A percentile compares a stretch with the other conserved stretches of the same genome.
Evolutionary conservation across 2,329 filamentous ascomycete species (phyloP).

Genomic region (Phyllosticta paracitricarpa): DNA sequence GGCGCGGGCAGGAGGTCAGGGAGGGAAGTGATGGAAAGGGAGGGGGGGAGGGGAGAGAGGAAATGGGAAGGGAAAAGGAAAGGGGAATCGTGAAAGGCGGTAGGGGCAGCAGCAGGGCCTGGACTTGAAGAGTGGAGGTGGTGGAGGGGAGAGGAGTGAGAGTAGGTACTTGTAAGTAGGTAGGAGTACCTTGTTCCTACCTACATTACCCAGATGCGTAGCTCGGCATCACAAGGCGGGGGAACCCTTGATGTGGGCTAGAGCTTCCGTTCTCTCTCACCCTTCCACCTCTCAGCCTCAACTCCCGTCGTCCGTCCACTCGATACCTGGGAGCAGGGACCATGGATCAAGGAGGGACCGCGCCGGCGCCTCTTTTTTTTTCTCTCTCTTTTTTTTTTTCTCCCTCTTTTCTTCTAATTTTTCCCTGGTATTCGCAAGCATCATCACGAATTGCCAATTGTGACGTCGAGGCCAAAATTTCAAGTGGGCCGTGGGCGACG

Average conservation of each 20-base stretch:
- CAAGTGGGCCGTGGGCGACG: background rate
- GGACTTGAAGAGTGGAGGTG: background rate
- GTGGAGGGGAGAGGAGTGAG: slow-evolving; percentile 3
- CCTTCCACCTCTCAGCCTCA: background rate
- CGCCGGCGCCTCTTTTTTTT: too few species aligned
- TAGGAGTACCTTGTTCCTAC: background rate
- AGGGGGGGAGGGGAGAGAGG: background rate
- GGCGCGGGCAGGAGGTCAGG: background rate
- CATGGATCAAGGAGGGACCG: too few species aligned
- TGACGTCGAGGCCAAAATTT: too few species aligned
- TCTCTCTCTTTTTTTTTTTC: too few species aligned
- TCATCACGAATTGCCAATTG: too few species aligned
- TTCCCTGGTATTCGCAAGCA: too few species aligned
- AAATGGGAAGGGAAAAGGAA: background rate
- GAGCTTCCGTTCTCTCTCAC: background rate
- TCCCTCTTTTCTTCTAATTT: too few species aligned
- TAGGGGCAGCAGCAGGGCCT: background rate
- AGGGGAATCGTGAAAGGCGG: slow-evolving; percentile 9
- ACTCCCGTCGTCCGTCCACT: too few species aligned
- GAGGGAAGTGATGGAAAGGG: too few species aligned
- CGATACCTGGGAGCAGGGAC: slow-evolving; percentile 13
- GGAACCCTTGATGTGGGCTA: background rate
- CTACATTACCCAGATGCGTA: background rate
- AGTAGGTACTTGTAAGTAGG: background rate
- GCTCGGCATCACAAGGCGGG: slow-evolving; percentile 8